Evolutionary conservation across 257 asterid species (phyloP).

Genomic region (Cynanchum wilfordii): DNA sequence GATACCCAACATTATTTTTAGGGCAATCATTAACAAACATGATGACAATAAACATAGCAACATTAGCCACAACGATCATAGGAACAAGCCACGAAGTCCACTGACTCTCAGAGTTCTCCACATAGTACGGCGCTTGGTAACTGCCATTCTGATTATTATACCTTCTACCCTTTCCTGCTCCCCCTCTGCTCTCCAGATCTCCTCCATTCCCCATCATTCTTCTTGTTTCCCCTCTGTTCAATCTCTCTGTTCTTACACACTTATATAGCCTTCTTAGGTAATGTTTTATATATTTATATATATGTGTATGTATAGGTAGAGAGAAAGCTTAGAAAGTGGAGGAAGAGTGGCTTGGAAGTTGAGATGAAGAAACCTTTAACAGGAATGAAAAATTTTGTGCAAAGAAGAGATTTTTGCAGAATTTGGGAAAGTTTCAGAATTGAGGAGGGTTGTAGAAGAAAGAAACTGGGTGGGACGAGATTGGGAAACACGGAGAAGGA

Average conservation of each 20-base stretch:
- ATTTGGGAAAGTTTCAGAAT: slow-evolving; percentile 7
- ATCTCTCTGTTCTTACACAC: not conserved
- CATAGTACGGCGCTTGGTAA: slow-evolving; percentile 36
- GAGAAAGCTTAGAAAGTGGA: not conserved
- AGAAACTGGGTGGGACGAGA: not conserved
- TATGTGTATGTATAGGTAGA: not conserved
- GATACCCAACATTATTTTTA: slow-evolving; percentile 27
- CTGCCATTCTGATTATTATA: slow-evolving; percentile 25
- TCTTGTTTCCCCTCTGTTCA: not conserved
- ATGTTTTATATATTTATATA: not conserved
- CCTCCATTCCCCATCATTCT: slow-evolving; percentile 49
- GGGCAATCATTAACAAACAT: slow-evolving; percentile 93
- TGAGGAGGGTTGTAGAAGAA: not conserved
- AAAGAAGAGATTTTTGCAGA: slow-evolving; percentile 2
- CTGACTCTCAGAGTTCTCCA: slow-evolving; percentile 57
- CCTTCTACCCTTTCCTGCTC: slow-evolving; percentile 35
- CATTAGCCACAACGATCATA: slow-evolving; percentile 78
- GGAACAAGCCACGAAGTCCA: slow-evolving; percentile 99
- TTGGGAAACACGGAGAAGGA: not conserved
- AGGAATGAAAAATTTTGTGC: slow-evolving; percentile 9
- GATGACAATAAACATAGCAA: slow-evolving; percentile 68
- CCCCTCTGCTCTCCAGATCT: slow-evolving; percentile 64
- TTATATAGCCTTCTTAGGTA: not conserved
- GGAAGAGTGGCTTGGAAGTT: slow-evolving; percentile 47
- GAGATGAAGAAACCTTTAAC: slow-evolving; percentile 26